Evolutionary conservation across 805 yeast species (phyloP), one percentile per base, ranked within the genome.

Genomic region (Barnettozyma populi): DNA sequence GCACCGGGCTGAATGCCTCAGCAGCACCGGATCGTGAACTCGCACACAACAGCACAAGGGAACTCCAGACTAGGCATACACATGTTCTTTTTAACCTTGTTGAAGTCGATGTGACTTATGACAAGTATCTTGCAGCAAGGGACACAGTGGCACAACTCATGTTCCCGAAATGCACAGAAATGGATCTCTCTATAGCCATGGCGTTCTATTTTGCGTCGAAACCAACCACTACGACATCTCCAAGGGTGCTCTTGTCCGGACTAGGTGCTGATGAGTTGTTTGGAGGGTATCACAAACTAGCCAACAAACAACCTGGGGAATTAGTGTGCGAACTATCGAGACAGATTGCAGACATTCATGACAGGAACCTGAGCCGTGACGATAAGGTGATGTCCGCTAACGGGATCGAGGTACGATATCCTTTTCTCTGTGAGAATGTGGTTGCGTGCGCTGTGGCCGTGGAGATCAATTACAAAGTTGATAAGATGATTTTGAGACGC

Each of bases 241-340:
- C 44, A 11, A 77, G 80, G 54, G 96, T 94, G 0, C 64, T 94
- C 8, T 70, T 94, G 32, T 87, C 96, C 46, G 99, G 99, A 0
- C 71, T 94, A 11, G 99, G 99, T 1, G 99, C 99, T 0, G 99
- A 94, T 67, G 99, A 94, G 65, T 67, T 94, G 18, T 90, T 86
- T 70, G 99, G 96, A 0, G 99, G 99, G 0, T 94, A 94, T 63
- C 86, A 95, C 20, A 74, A 97, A 40, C 95, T 94, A 56, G 83
- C 65, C 14, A 68, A 69, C 31, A 65, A 66, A 36, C 67, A 72
- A 1, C 70, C 73, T 27, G 61, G 57, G 0, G 71, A 72, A 24
- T 69, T 94, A 14, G 69, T 73, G 0, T 62, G 63, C 2, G 95
- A 89, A 57, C 70, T 94, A 37, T 74, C 75, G 14, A 67, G 73